These are phyloP conservation scores for Annulohypoxylon stygium DNA, from an alignment of 495 filamentous ascomycete genomes.

Conservation along the genomic window DNA sequence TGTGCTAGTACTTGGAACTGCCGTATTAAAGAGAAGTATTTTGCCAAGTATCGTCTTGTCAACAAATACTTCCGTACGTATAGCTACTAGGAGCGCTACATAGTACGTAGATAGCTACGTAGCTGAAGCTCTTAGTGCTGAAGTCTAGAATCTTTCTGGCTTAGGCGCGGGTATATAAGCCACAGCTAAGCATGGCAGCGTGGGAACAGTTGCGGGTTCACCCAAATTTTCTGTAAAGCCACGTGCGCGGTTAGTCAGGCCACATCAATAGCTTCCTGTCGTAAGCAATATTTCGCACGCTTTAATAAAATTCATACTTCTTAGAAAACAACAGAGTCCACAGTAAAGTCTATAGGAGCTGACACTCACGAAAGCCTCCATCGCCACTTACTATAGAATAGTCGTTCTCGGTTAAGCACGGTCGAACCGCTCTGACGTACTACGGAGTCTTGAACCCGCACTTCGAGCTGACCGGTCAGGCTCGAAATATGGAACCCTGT, in stretches of 20 bases:
- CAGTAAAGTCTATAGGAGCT: conserved; percentile 10
- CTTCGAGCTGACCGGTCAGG: conserved; percentile 4
- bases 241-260: conserved; percentile 36
- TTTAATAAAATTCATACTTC: conserved; percentile 8
- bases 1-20: not conserved
- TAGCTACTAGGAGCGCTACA: not conserved
- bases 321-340: not conserved
- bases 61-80: not conserved
- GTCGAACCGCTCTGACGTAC: conserved; percentile 28
- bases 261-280: conserved; percentile 8
- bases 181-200: conserved; percentile 2
- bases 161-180: conserved; percentile 7
- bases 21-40: not conserved
- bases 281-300: conserved; percentile 28
- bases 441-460: conserved; percentile 12
- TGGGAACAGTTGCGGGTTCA: conserved; percentile 6
- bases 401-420: conserved; percentile 30
- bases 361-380: conserved; percentile 4
- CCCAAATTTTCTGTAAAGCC: conserved; percentile 24
- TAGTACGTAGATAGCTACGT: not conserved
- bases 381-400: not conserved
- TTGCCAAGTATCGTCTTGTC: not conserved
- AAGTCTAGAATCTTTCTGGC: conserved; percentile 4
- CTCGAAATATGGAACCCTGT: conserved; percentile 21
- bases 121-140: not conserved